A percentile compares a stretch with the other conserved stretches of the same genome.
These are phyloP conservation scores for Lagenidium sp. DNA, from an alignment of 352 stramenopile genomes.

Conservation along the genomic window DNA sequence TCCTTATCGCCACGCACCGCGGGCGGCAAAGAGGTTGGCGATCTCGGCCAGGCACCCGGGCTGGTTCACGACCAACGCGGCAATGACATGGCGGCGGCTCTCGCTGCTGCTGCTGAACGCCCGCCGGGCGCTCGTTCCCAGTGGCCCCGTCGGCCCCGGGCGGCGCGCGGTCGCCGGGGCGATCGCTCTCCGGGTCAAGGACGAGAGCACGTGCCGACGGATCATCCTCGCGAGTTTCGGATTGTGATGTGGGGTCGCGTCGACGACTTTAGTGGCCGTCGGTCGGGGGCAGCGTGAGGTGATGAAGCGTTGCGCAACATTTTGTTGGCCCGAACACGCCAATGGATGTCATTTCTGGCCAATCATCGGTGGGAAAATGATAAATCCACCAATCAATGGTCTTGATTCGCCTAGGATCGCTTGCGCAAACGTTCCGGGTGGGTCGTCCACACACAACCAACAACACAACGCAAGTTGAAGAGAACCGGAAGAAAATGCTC, in stretches of 20 bases:
- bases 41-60: conserved; percentile 80
- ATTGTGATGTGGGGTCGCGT: conserved; percentile 1
- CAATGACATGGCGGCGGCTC: conserved; percentile 73
- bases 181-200: conserved; percentile 15
- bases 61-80: conserved; percentile 79
- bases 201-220: too few relatives aligned
- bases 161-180: conserved; percentile 10
- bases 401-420: too few relatives aligned
- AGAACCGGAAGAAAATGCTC: conserved; percentile 11
- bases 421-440: conserved; percentile 13
- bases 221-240: background rate
- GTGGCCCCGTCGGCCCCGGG: background rate
- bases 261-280: background rate
- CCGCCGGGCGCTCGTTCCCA: conserved; percentile 13
- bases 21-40: conserved; percentile 74
- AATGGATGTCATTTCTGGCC: too few relatives aligned
- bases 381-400: too few relatives aligned
- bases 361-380: too few relatives aligned
- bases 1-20: conserved; percentile 47
- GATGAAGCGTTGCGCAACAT: too few relatives aligned
- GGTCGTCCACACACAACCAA: conserved; percentile 6
- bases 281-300: background rate
- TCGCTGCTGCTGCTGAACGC: conserved; percentile 17
- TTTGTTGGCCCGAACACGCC: too few relatives aligned
- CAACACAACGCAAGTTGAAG: conserved; percentile 18